phyloP scores from a whole-genome alignment of 257 asterid species.

The Knoxia roxburghii region DNA sequence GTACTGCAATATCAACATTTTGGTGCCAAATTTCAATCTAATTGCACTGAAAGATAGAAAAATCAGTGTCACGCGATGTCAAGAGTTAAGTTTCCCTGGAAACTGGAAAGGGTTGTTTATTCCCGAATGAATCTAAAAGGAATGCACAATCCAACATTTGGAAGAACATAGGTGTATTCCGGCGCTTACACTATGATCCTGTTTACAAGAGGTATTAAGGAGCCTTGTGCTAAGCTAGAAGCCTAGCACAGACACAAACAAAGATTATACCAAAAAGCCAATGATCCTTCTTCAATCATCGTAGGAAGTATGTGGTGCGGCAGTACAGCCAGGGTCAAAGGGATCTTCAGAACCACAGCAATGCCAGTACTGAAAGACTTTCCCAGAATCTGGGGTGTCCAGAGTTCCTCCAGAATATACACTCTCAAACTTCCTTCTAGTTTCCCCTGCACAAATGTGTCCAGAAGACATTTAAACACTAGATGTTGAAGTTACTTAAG shows the following conservation, averaged over 20 bases:
- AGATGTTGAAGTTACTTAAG: background rate
- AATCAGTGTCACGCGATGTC: no score
- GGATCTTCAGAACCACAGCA: slow-evolving; percentile 97
- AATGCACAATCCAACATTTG: no score
- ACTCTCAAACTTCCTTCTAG: slow-evolving; percentile 92
- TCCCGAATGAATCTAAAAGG: no score
- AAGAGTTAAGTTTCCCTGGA: no score
- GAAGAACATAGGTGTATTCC: no score
- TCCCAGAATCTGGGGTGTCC: slow-evolving; percentile 78
- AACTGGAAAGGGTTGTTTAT: no score
- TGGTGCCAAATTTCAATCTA: no score
- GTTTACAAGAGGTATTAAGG: no score
- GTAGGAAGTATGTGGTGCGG: slow-evolving; percentile 82
- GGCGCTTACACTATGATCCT: no score
- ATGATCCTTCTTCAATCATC: slow-evolving; percentile 49
- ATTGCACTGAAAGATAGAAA: background rate
- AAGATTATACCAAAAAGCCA: background rate
- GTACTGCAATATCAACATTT: background rate
- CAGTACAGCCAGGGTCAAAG: slow-evolving; percentile 78
- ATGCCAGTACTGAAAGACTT: slow-evolving; percentile 86
- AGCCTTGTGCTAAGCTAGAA: no score
- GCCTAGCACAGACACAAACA: background rate
- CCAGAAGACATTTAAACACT: background rate
- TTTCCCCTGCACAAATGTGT: slow-evolving; percentile 61
- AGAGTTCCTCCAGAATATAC: slow-evolving; percentile 82